Evolutionary conservation across 495 filamentous ascomycete genomes (phyloP).

Genomic region (Podospora pseudoanserina): DNA sequence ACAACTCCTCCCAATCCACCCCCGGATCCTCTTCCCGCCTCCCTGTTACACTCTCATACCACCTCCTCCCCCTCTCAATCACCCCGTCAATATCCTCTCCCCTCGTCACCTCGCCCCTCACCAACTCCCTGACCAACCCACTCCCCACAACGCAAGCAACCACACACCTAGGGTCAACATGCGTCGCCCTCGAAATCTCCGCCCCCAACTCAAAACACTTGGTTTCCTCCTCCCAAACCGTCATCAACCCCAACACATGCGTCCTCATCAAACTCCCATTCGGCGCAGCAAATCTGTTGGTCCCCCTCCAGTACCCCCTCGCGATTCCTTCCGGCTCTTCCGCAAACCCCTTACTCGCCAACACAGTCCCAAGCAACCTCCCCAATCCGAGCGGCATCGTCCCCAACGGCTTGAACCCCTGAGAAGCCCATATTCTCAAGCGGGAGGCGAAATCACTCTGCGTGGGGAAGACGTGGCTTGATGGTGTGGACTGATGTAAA

Average conservation of each 20-base stretch:
- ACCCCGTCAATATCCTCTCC: slow-evolving; percentile 36
- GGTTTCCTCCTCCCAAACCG: slow-evolving; percentile 27
- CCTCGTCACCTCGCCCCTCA: slow-evolving; percentile 37
- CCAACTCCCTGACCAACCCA: slow-evolving; percentile 39
- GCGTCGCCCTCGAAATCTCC: slow-evolving; percentile 35
- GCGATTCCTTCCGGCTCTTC: slow-evolving; percentile 31
- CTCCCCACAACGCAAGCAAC: slow-evolving; percentile 41
- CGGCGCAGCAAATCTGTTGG: slow-evolving; percentile 33
- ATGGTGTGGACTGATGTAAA: slow-evolving; percentile 31
- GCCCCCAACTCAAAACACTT: slow-evolving; percentile 34
- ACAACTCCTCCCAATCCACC: slow-evolving; percentile 37
- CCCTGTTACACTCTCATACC: slow-evolving; percentile 16
- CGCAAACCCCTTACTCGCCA: slow-evolving; percentile 30
- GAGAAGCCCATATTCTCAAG: slow-evolving; percentile 38
- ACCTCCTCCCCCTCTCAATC: slow-evolving; percentile 24
- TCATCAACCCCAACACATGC: slow-evolving; percentile 42
- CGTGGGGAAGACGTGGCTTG: slow-evolving; percentile 14
- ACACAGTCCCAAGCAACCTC: slow-evolving; percentile 34
- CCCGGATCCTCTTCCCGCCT: slow-evolving; percentile 8
- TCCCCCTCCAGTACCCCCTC: slow-evolving; percentile 34
- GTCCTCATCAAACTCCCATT: slow-evolving; percentile 51
- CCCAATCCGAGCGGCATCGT: slow-evolving; percentile 44
- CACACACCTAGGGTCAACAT: slow-evolving; percentile 47
- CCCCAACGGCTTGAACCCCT: slow-evolving; percentile 40
- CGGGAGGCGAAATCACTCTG: slow-evolving; percentile 37